Conservation (phyloP, 345 rosid genomes). For the Eucalyptus sp. region DNA sequence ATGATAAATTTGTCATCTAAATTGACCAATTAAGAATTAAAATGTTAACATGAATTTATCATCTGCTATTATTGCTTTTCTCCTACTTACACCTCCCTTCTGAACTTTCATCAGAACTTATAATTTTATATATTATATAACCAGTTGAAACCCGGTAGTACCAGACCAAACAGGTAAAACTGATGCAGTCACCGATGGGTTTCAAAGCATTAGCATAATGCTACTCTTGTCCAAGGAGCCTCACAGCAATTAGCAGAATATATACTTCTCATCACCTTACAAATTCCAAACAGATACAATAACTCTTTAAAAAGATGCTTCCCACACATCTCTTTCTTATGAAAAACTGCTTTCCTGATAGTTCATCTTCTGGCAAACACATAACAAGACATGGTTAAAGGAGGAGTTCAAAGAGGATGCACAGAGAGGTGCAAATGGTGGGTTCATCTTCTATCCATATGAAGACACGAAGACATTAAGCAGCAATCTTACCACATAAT, state of each 20-base stretch:
- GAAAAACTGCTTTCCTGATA: neutral
- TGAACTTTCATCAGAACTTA: neutral
- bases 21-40: neutral
- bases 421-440: neutral
- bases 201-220: neutral
- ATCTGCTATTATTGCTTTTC: neutral
- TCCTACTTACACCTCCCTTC: neutral
- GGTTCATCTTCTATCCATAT: neutral
- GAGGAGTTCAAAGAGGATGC: neutral
- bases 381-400: neutral
- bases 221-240: neutral
- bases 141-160: neutral
- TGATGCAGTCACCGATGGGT: neutral
- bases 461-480: neutral
- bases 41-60: neutral
- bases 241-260: neutral
- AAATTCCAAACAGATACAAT: neutral
- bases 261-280: neutral
- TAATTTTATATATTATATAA: neutral
- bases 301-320: neutral
- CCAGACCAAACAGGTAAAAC: neutral
- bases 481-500: neutral
- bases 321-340: neutral
- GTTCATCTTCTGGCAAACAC: neutral
- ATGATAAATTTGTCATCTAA: neutral